Base-by-base conservation (phyloP, 108 stramenopile species). In the Fistulifera solaris region DNA sequence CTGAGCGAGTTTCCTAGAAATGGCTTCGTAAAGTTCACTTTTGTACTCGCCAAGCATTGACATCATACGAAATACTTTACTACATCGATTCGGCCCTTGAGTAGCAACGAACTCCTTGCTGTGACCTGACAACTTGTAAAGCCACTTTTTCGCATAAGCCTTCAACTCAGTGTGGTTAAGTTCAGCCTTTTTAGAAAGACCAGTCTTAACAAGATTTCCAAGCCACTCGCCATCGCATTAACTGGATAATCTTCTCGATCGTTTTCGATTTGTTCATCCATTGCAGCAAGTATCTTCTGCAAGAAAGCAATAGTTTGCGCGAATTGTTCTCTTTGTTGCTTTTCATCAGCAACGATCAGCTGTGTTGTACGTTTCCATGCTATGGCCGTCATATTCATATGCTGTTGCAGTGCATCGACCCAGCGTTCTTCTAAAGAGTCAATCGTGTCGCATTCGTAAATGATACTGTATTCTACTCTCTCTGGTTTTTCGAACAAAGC, bases 1-100 rank as follows among this genome's bases (percentile, higher is more conserved):
- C 21, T 52, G 31, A 16, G 38, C 40, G 7, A 61, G 38, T 17
- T 49, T 48, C 15, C 51, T n/a, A 26, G 16, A 50, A 14, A 40
- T 21, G 18, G 27, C 11, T 6, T 11, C 15, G 13, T 35, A 54
- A 35, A 51, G 35, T 2, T 40, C 27, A 7, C 15, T 51, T 7
- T 21, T 15, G 26, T 14, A 13, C 28, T 4, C 50, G 38, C 35
- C 31, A 3, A 35, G 8, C 31, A 25, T 16, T 23, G 31, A 38
- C 8, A 26, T 22, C 4, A 49, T 7, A 38, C 40, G 38, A 4
- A 61, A 14, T 15, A 27, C 38, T 19, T 61, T 28, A 22, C 50
- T 14, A 3, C 22, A 38, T 4, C 59, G 59, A 5, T 48, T 22
- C 11, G 59, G 59, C n/a, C 48, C 1, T 22, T 18, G 19, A 21